phyloP scores from a whole-genome alignment of 208 protist genomes.

The Novymonas esmeraldas region DNA sequence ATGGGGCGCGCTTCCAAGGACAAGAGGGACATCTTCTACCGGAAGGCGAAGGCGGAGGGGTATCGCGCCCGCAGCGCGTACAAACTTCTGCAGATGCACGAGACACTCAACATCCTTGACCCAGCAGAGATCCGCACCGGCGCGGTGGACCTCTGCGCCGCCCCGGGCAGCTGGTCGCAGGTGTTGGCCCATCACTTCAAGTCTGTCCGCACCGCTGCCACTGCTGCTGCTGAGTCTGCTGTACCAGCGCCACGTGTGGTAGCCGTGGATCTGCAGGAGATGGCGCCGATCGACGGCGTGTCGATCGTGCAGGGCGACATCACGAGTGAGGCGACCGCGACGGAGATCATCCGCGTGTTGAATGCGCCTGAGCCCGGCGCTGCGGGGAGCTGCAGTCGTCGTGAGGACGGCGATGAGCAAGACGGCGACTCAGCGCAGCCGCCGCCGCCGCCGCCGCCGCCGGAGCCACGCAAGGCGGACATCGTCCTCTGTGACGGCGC shows the following conservation, averaged over 20 bases:
- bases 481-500: constrained; percentile 99
- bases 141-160: constrained; percentile 99
- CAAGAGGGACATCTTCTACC: constrained; percentile 99
- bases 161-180: constrained; percentile 96
- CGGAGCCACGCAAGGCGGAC: constrained; percentile 84
- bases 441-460: neutral
- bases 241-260: constrained; percentile 37
- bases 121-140: constrained; percentile 78
- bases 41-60: constrained; percentile 99
- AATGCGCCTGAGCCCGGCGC: constrained; percentile 43
- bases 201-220: neutral
- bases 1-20: constrained; percentile 97
- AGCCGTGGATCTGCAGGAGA: constrained; percentile 99
- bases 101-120: constrained; percentile 97
- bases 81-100: constrained; percentile 99
- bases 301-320: constrained; percentile 90
- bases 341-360: constrained; percentile 93
- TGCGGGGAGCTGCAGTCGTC: no score
- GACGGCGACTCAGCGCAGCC: neutral
- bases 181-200: constrained; percentile 79
- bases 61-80: constrained; percentile 99
- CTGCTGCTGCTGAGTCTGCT: neutral
- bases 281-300: constrained; percentile 99
- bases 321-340: constrained; percentile 78
- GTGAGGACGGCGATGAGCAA: no score